Conservation (phyloP, 306 rosid species). For the Casuarina glauca region DNA sequence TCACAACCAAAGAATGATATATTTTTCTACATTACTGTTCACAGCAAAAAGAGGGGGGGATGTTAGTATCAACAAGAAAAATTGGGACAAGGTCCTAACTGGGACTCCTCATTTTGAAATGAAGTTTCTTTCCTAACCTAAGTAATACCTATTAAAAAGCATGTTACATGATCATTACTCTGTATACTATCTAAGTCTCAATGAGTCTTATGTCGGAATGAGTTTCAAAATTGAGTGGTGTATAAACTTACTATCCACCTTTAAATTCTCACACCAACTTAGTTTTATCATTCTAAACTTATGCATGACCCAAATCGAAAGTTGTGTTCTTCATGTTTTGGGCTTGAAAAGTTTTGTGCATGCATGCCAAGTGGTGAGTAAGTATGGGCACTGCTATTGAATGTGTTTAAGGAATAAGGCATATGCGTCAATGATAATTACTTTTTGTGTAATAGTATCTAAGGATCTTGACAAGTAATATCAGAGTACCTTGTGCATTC, state of each 20-base stretch:
- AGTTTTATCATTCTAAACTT: background rate
- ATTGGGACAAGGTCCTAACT: background rate
- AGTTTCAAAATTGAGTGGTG: constrained; percentile 21
- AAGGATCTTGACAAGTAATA: no score
- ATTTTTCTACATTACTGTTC: background rate
- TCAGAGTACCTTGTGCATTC: no score
- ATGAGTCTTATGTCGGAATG: constrained; percentile 4
- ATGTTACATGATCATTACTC: constrained; percentile 8
- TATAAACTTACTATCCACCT: background rate
- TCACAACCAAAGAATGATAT: constrained; percentile 8
- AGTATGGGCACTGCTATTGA: no score
- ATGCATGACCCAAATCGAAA: background rate
- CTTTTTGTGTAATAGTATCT: no score
- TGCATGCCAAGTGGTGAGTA: no score
- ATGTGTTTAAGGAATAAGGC: no score
- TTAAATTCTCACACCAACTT: constrained; percentile 20
- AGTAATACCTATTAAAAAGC: constrained; percentile 8
- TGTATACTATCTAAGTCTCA: background rate
- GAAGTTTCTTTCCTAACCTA: background rate
- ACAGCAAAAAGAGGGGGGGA: constrained; percentile 10
- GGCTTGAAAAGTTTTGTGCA: no score
- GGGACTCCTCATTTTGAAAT: background rate
- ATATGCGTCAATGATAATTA: no score
- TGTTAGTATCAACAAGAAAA: background rate
- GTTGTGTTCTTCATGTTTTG: background rate